Percentiles rank a stretch among this genome's conserved stretches.
These are phyloP conservation scores for Tylopilus rubrobrunneus DNA, from an alignment of 768 basidiomycete genomes.

Conservation along the genomic window DNA sequence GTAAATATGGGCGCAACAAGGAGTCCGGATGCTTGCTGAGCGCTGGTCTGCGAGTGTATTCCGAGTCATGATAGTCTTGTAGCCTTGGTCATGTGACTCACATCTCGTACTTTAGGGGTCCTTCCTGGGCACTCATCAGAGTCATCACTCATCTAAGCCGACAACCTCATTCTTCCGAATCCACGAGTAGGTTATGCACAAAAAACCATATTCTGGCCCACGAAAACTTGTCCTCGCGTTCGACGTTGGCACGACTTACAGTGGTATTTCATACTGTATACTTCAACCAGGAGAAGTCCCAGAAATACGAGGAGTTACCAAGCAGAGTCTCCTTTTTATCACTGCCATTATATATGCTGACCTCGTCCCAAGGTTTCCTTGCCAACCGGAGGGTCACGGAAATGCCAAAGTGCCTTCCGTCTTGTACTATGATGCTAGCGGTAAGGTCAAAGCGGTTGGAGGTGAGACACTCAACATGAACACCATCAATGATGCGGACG, in stretches of 20 bases:
- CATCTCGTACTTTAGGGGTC: too few species aligned
- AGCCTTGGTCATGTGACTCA: too few species aligned
- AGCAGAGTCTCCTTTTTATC: not conserved
- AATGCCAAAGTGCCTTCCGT: slow-evolving; percentile 5
- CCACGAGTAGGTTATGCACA: not conserved
- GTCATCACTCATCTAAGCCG: too few species aligned
- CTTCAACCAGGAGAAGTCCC: slow-evolving; percentile 2
- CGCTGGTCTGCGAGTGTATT: too few species aligned
- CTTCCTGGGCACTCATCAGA: too few species aligned
- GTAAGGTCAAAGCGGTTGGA: not conserved
- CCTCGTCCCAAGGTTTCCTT: not conserved
- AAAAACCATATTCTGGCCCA: not conserved
- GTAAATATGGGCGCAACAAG: too few species aligned
- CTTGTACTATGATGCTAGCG: not conserved
- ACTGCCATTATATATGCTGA: not conserved
- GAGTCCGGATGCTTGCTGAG: too few species aligned
- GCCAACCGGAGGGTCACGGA: not conserved
- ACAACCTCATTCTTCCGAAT: too few species aligned
- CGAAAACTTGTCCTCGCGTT: not conserved
- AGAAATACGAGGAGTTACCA: slow-evolving; percentile 1
- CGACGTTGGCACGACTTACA: not conserved
- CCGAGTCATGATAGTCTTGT: too few species aligned
- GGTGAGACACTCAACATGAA: not conserved
- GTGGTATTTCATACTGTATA: not conserved
- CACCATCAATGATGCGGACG: not conserved